Conservation (phyloP, 805 yeast species). For the Candida maltosa region DNA sequence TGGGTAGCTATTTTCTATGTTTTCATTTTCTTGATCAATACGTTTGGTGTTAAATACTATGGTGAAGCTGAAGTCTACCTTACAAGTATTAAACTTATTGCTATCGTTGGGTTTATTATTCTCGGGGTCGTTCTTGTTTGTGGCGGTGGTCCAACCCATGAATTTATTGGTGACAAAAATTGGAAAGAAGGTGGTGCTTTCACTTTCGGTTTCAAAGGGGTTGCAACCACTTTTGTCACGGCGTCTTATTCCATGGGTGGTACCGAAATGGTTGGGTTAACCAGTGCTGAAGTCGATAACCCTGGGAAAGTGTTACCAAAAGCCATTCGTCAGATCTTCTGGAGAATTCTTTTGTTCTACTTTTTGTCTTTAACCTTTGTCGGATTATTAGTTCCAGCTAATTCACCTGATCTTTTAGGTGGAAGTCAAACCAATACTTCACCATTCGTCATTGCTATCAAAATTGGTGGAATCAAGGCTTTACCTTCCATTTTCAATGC, state of each 20-base stretch:
- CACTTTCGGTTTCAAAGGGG: conserved; percentile 37
- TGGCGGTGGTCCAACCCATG: conserved; percentile 37
- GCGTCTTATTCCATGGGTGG: conserved; percentile 38
- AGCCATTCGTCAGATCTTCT: conserved; percentile 42
- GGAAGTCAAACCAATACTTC: conserved; percentile 56
- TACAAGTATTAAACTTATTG: conserved; percentile 29
- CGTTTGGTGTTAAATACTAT: conserved; percentile 36
- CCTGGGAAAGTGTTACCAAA: conserved; percentile 38
- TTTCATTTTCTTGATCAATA: conserved; percentile 23
- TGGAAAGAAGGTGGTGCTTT: conserved; percentile 33
- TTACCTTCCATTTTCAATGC: conserved; percentile 74
- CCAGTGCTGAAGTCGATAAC: conserved; percentile 37
- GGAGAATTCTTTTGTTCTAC: conserved; percentile 41
- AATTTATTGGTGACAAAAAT: conserved; percentile 30
- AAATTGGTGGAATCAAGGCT: conserved; percentile 57
- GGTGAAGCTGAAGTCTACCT: conserved; percentile 35
- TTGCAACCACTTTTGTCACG: conserved; percentile 34
- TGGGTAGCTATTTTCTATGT: conserved; percentile 35
- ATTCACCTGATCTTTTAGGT: conserved; percentile 46
- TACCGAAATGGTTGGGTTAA: conserved; percentile 35
- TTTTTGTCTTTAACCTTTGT: conserved; percentile 29
- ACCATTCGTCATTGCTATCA: conserved; percentile 73
- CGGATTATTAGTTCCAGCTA: conserved; percentile 48
- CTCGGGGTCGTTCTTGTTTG: conserved; percentile 33
- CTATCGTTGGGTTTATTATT: conserved; percentile 35